Percentiles rank a stretch among this genome's conserved stretches.
phyloP scores from a whole-genome alignment of 2,329 filamentous ascomycete genomes.

The Fusarium buxicola region DNA sequence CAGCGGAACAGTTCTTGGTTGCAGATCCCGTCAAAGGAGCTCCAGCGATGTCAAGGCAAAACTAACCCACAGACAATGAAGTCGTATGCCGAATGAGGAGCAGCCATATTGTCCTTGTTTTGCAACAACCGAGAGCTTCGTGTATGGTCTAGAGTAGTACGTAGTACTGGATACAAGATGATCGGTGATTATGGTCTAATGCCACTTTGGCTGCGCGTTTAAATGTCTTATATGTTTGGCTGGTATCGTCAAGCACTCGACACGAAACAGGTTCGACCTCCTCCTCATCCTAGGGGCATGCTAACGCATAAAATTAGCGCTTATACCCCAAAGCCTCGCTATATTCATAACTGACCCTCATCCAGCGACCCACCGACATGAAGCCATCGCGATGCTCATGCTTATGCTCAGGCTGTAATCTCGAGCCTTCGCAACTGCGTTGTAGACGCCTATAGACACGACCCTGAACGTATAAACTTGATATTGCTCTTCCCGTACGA shows the following conservation, averaged over 20 bases:
- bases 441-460: too few relatives aligned
- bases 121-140: background rate
- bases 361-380: too few relatives aligned
- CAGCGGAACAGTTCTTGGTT: constrained; percentile 8
- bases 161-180: background rate
- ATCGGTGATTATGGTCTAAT: background rate
- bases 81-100: constrained; percentile 44
- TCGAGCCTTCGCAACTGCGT: too few relatives aligned
- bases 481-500: too few relatives aligned
- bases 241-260: background rate
- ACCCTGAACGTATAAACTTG: too few relatives aligned
- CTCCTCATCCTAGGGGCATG: too few relatives aligned
- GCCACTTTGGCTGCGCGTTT: background rate
- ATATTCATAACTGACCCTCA: too few relatives aligned
- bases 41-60: background rate
- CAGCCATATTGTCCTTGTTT: constrained; percentile 29
- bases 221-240: constrained; percentile 23
- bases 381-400: too few relatives aligned
- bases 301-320: too few relatives aligned
- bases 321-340: too few relatives aligned
- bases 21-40: background rate
- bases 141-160: background rate
- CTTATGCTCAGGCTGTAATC: too few relatives aligned
- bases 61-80: constrained; percentile 52
- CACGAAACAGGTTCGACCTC: background rate